A percentile compares a stretch with the other conserved stretches of the same genome.
Conservation (phyloP, 768 basidiomycete genomes). For the Xanthoconium purpureum region DNA sequence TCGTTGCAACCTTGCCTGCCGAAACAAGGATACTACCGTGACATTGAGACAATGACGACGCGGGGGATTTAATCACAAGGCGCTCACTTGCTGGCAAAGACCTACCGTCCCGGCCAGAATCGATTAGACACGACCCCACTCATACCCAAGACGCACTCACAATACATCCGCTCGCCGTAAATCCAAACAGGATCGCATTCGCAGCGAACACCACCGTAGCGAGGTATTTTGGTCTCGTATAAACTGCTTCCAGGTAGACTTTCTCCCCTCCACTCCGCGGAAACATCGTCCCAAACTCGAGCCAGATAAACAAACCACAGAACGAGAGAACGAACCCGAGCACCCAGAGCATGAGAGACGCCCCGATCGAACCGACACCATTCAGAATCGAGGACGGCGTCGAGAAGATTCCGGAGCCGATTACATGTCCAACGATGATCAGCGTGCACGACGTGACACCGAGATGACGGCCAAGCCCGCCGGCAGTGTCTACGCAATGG, state of each 20-base stretch:
- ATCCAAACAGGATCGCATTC: slow-evolving; percentile 45
- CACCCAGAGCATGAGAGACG: slow-evolving; percentile 62
- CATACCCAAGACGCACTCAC: slow-evolving; percentile 28
- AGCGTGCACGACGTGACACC: slow-evolving; percentile 57
- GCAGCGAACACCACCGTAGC: slow-evolving; percentile 48
- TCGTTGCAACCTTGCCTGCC: slow-evolving; percentile 37
- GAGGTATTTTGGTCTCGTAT: slow-evolving; percentile 44
- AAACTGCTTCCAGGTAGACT: slow-evolving; percentile 58
- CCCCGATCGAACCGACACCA: slow-evolving; percentile 57
- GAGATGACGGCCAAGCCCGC: slow-evolving; percentile 57
- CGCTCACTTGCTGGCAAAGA: slow-evolving; percentile 34
- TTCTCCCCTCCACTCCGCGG: slow-evolving; percentile 63
- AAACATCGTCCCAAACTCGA: slow-evolving; percentile 63
- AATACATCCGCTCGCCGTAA: slow-evolving; percentile 44
- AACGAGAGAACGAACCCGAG: slow-evolving; percentile 57
- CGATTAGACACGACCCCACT: not conserved
- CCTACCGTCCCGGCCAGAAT: slow-evolving; percentile 9
- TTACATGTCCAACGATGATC: slow-evolving; percentile 54
- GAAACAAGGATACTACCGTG: slow-evolving; percentile 46
- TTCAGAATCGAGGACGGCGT: slow-evolving; percentile 58
- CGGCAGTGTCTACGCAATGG: slow-evolving; percentile 40
- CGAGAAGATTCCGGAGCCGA: slow-evolving; percentile 63
- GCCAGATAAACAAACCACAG: slow-evolving; percentile 60
- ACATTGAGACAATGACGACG: not conserved
- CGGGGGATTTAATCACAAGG: not conserved